Evolutionary conservation across 768 basidiomycete genomes (phyloP), one percentile per base, ranked within the genome.

Genomic region (Trametes villosa): DNA sequence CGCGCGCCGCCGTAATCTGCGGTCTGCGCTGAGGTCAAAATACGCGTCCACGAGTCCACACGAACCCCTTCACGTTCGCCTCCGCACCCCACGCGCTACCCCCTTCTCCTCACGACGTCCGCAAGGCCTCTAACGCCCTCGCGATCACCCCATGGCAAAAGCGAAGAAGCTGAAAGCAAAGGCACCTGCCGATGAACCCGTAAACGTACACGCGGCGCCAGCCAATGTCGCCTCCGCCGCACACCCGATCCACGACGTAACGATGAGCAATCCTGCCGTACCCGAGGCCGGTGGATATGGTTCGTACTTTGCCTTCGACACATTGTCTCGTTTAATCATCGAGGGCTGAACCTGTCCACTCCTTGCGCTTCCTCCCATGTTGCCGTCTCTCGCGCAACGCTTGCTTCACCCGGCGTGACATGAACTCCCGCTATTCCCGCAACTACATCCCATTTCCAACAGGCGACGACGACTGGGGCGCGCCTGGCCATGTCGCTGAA

Each of bases 161-260:
- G 38, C 41, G 22, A 59, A 59, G 53, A 63, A 63, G 42, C 34
- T n/a, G 20, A 63, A 63, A 33, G 33, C 57, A 36, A 63, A 63
- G 47, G 36, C 40, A 6, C 8, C 36, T 33, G 47, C 62, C 56
- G 57, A 63, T 22, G 52, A 47, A 13, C 30, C 57, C n/a, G 31
- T 50, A 36, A 57, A 27, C 38, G 45, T 46, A 29, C 56, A 53
- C 29, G 49, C 55, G 45, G 49, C 20, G 26, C 55, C 17, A 9
- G 31, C 48, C 8, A 15, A 11, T 27, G 18, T 46, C n/a, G 41
- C 44, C 1, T 33, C 55, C 42, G 61, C 54, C 38, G 55, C 31
- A 20, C 61, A 34, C 33, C 52, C 62, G 4, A 41, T 31, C 18
- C 62, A 63, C 47, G 48, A 42, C 55, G 46, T 40, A 52, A 57